Base-by-base conservation (phyloP, 2,329 filamentous ascomycete genomes). In the Trichophyton simii region DNA sequence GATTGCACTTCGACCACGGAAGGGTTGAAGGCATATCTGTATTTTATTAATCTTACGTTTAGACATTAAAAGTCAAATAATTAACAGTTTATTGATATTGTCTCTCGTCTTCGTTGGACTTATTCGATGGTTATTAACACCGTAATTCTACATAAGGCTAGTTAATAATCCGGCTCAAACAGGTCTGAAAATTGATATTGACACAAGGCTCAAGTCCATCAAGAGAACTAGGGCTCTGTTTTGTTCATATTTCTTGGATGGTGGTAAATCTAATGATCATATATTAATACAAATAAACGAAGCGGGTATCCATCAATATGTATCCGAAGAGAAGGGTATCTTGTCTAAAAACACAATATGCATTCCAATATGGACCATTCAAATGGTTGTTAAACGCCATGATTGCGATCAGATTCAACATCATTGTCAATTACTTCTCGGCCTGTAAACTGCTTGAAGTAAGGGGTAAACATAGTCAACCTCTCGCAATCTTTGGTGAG, bases 61-160 rank as follows among this genome's bases (percentile, higher is more conserved):
- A 55, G 50, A 55, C 50, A 36, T 55, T 36, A 55, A 55, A 55
- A 55, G 50, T 36, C 50, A 55, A 55, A 34, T 55, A 55, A 55
- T 55, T 55, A 55, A 55, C 50, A 34, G 15, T 36, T 55, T 11
- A 48, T 48, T 22, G 20, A 20, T 48, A 8, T 48, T 20, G 3
- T 25, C 2, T 48, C 42, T 8, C 15, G 42, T 46, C 42, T 20
- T 46, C 28, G 6, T 7, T 31, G 6, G 28, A 7, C 28, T 46
- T 38, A 3, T 38, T 38, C 11, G 34, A 38, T 38, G 9, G 8
- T 9, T 38, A 38, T 38, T 7, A 13, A 13, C 34, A 13, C 11
- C 2, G 11, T 38, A 11, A 9, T 13, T 38, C 5, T 31, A 31
- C 6, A 38, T 38, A 13, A 38, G 9, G 9, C 3, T 38, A 13